A percentile compares a stretch with the other conserved stretches of the same genome.
Conservation (phyloP, 1,139 yeast genomes). For the Kodamaea ohmeri region DNA sequence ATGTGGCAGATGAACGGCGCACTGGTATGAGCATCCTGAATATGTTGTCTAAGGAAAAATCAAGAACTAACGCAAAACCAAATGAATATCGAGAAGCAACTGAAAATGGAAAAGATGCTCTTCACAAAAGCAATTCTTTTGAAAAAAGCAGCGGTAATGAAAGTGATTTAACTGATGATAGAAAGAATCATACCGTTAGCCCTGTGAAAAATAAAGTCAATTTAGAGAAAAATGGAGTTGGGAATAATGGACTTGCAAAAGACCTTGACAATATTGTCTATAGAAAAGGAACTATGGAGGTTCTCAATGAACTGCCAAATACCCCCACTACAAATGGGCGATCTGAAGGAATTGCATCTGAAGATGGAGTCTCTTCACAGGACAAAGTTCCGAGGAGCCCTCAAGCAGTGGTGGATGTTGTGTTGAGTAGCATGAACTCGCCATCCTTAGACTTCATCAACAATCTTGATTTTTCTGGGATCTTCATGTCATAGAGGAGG, state of each 20-base stretch:
- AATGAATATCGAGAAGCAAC: not conserved
- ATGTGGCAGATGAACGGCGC: conserved; percentile 21
- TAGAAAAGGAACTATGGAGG: too few species aligned
- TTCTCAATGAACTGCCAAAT: too few species aligned
- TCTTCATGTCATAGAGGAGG: conserved; percentile 13
- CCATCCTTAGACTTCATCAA: conserved; percentile 22
- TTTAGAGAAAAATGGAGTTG: too few species aligned
- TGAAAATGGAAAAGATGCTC: not conserved
- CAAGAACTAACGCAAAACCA: not conserved
- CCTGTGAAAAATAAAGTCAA: too few species aligned
- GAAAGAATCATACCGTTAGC: too few species aligned
- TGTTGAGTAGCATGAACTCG: conserved; percentile 11
- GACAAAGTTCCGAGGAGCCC: too few species aligned
- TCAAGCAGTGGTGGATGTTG: not conserved
- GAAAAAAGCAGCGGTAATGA: too few species aligned
- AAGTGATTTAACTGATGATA: too few species aligned
- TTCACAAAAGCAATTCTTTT: too few species aligned
- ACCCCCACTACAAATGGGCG: too few species aligned
- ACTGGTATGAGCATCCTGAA: conserved; percentile 21
- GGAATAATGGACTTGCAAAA: too few species aligned
- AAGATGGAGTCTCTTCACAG: not conserved
- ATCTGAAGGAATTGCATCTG: not conserved
- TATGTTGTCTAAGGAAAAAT: conserved; percentile 13
- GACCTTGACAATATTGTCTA: not conserved
- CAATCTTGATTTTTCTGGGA: conserved; percentile 20